Evolutionary conservation across 345 rosid genomes (phyloP).

Genomic region (Turritis glabra): DNA sequence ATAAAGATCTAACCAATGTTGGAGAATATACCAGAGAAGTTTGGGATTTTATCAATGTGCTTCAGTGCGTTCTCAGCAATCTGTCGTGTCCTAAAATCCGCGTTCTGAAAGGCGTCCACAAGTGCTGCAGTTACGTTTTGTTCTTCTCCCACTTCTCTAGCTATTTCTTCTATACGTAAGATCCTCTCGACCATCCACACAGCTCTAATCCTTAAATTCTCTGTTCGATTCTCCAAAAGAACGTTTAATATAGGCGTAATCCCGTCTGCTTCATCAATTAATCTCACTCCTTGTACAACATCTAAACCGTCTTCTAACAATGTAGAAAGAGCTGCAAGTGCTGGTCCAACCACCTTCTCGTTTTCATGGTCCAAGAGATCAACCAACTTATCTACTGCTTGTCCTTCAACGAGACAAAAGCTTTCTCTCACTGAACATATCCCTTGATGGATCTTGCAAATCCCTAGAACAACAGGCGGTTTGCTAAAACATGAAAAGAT

Average conservation of each 20-base stretch:
- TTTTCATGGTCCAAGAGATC: slow-evolving; percentile 88
- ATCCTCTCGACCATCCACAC: slow-evolving; percentile 95
- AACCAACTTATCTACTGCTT: slow-evolving; percentile 76
- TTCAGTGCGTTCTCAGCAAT: slow-evolving; percentile 85
- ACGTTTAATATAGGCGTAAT: slow-evolving; percentile 66
- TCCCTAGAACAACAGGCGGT: slow-evolving; percentile 64
- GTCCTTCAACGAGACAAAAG: slow-evolving; percentile 91
- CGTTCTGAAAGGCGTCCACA: slow-evolving; percentile 91
- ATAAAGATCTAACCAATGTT: slow-evolving; percentile 45
- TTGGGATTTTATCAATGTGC: slow-evolving; percentile 89
- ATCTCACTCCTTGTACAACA: slow-evolving; percentile 63
- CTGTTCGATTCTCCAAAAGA: slow-evolving; percentile 71
- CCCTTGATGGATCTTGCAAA: slow-evolving; percentile 82
- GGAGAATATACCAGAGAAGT: slow-evolving; percentile 87
- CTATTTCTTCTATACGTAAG: slow-evolving; percentile 73
- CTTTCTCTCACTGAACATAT: slow-evolving; percentile 72
- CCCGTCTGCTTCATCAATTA: slow-evolving; percentile 71
- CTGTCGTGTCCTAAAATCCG: slow-evolving; percentile 78
- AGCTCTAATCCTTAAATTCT: slow-evolving; percentile 64
- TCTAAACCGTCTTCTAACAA: slow-evolving; percentile 80
- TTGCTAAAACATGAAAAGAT: slow-evolving; percentile 74
- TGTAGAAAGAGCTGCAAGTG: slow-evolving; percentile 87
- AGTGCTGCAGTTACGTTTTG: slow-evolving; percentile 83
- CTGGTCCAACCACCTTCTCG: slow-evolving; percentile 86
- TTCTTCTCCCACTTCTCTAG: slow-evolving; percentile 67